Percentiles rank a stretch among this genome's conserved stretches.
Evolutionary conservation across 306 rosid genomes (phyloP).

Genomic region (Alnus glutinosa): DNA sequence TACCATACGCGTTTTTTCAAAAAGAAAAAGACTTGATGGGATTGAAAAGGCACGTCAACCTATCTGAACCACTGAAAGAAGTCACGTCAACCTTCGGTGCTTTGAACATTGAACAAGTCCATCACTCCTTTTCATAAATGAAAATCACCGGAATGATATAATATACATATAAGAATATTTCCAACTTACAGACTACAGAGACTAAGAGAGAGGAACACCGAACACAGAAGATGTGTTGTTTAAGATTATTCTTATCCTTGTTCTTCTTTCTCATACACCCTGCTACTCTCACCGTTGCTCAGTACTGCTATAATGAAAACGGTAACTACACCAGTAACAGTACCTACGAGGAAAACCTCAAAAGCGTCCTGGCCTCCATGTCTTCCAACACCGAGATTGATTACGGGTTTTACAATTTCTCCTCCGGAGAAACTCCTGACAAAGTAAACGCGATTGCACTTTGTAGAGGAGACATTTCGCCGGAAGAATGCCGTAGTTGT

Average conservation of each 20-base stretch:
- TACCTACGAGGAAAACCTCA: constrained; percentile 17
- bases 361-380: constrained; percentile 14
- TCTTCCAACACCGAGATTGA: not conserved
- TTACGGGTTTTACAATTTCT: constrained; percentile 11
- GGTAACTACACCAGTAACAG: constrained; percentile 19
- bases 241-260: not conserved
- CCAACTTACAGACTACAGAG: no score
- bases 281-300: no score
- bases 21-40: no score
- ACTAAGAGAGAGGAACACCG: no score
- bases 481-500: constrained; percentile 6
- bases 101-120: no score
- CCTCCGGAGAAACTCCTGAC: constrained; percentile 23
- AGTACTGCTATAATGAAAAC: not conserved
- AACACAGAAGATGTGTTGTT: not conserved
- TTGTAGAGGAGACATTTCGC: constrained; percentile 19
- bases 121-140: no score
- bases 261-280: not conserved
- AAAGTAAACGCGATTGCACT: constrained; percentile 29
- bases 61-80: no score
- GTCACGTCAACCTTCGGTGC: no score
- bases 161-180: no score
- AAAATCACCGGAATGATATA: no score
- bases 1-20: no score
- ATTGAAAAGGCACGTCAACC: no score